Evolutionary conservation across 371 early-diverging fungal genomes (phyloP), one percentile per base, ranked within the genome.

Genomic region (Zopfochytrium polystomum): DNA sequence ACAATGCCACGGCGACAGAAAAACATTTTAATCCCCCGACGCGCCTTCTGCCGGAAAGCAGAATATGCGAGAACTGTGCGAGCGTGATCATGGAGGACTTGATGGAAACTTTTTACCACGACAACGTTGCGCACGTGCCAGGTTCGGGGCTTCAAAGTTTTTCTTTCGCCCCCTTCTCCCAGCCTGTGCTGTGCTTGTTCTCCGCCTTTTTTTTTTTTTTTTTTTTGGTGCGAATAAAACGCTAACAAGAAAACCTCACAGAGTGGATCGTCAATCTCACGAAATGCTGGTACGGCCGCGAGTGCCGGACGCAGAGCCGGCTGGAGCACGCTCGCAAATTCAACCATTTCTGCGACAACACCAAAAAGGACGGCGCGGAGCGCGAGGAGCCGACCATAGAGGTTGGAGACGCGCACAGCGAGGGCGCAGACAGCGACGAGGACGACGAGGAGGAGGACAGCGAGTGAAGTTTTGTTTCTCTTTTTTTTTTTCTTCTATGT

Each of bases 251-350:
- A 54, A 25, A 42, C n/a, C 20, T 9, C 25, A 22, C 60, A 52
- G 62, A 45, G n/a, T 32, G 55, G 1, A 34, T 71, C 22, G 9
- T n/a, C 2, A 35, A 50, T 18, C 63, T 75, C 38, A 60, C 60
- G 30, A 23, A 54, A 33, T 83, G 83, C 48, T 61, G 58, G 48
- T 74, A 75, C 52, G 84, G 84, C 1, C 61, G 65, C 9, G 67
- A 71, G 46, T 83, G 84, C 60, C 58, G 35, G 6, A 69, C 53
- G 1, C 77, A 80, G 69, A 0, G 27, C 3, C 55, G 18, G 13
- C 23, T 68, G 7, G 31, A n/a, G 1, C 84, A 83, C 60, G 66
- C 75, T 3, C 66, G 72, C 53, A 60, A 59, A 11, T 76, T 68
- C 46, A 71, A 77, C 51, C 84, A 83, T 56, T 49, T 18, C 56